Evolutionary conservation across 2,329 filamentous ascomycete genomes (phyloP).

Genomic region (Oidium heveae): DNA sequence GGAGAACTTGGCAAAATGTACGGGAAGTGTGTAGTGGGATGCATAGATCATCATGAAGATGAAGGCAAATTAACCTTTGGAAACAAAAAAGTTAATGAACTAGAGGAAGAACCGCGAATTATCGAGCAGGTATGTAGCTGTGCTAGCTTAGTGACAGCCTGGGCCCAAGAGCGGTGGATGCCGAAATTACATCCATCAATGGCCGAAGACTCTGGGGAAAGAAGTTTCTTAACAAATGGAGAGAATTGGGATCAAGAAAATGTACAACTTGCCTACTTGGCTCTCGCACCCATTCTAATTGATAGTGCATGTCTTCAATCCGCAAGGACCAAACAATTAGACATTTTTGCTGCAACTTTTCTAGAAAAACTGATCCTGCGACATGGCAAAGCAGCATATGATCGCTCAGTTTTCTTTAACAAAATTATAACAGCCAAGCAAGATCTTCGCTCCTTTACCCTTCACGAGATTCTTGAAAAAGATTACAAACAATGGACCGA

Average conservation of each 20-base stretch:
- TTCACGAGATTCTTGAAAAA: slow-evolving; percentile 49
- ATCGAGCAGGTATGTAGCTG: slow-evolving; percentile 48
- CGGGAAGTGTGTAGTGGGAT: slow-evolving; percentile 28
- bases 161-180: slow-evolving; percentile 32
- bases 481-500: slow-evolving; percentile 66
- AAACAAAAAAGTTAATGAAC: slow-evolving; percentile 16
- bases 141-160: slow-evolving; percentile 39
- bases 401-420: slow-evolving; percentile 29
- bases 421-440: slow-evolving; percentile 39
- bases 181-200: slow-evolving; percentile 15
- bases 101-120: slow-evolving; percentile 27
- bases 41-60: slow-evolving; percentile 60
- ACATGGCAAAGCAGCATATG: slow-evolving; percentile 17
- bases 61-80: slow-evolving; percentile 27
- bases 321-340: slow-evolving; percentile 38
- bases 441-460: slow-evolving; percentile 31
- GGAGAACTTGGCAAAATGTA: slow-evolving; percentile 31
- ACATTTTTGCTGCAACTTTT: slow-evolving; percentile 30
- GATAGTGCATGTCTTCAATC: slow-evolving; percentile 43
- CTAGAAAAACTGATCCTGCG: slow-evolving; percentile 23
- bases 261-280: slow-evolving; percentile 37
- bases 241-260: slow-evolving; percentile 14
- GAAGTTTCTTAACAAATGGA: neutral
- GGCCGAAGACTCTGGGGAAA: slow-evolving; percentile 12
- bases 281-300: slow-evolving; percentile 44